Base-by-base conservation (phyloP, 1,139 yeast species). In the Saccharomyces hybrid region DNA sequence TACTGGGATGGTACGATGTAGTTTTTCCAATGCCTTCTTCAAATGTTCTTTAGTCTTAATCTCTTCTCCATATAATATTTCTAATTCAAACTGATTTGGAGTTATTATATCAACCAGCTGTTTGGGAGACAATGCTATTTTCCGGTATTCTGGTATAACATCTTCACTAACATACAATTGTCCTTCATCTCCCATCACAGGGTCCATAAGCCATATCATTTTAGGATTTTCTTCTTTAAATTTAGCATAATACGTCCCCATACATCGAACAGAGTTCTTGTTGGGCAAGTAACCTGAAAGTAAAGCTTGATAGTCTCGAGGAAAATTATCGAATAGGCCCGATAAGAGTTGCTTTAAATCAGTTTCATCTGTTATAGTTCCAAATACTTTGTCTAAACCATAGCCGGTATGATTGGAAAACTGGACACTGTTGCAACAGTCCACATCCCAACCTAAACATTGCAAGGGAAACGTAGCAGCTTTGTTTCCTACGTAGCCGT, bases 111-210 rank as follows among this genome's bases (percentile, higher is more conserved):
- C 84, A 8, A 84, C 80, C 1, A 70, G 58, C 1, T 75, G 73
- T 11, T 38, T 42, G 3, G 49, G 47, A 14, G 72, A 68, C 5
- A 64, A 55, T 8, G 83, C 68, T 1, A 82, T 66, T 16, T 71
- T 61, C 54, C 75, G 73, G 64, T 85, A 85, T 28, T 77, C 75
- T 0, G 78, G 76, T 0, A 84, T 75, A 42, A 86, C 83, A 42
- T 78, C 73, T 54, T 77, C 73, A 57, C 77, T 79, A 4, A 86
- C 90, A 60, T 86, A 86, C 24, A 84, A 62, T 58, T 78, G 76
- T 12, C 87, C 88, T 62, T 84, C 83, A 66, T 86, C 91, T 1
- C 93, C 93, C 81, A 86, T 79, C 0, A 86, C 87, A 1, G 93
- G 90, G 66, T 86, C 93, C 60, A 85, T 71, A 28, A 85, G 71